Evolutionary conservation across 148 eudicot genomes (phyloP).

Genomic region (Chenopodium suecicum): DNA sequence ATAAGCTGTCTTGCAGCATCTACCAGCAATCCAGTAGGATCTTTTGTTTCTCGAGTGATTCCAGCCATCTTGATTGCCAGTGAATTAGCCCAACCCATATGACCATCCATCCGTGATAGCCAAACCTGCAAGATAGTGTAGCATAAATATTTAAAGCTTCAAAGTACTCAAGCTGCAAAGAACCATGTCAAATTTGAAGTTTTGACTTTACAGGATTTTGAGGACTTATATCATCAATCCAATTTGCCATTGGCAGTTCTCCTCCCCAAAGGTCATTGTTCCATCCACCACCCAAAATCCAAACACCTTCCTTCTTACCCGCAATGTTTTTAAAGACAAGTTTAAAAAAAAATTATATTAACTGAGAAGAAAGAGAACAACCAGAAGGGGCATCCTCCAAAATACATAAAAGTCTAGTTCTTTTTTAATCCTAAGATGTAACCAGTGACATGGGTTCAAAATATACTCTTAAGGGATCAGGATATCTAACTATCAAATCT

Average conservation of each 20-base stretch:
- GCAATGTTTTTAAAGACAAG: conserved; percentile 13
- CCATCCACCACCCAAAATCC: conserved; percentile 99
- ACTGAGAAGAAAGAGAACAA: background rate
- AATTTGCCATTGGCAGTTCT: conserved; percentile 68
- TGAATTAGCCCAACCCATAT: conserved; percentile 93
- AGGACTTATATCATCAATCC: conserved; percentile 91
- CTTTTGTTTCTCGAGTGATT: conserved; percentile 49
- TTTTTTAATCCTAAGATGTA: too few relatives aligned
- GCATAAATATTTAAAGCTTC: conserved; percentile 4
- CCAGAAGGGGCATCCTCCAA: background rate
- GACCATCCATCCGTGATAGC: conserved; percentile 92
- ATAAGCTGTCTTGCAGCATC: conserved; percentile 86
- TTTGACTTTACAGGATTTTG: conserved; percentile 67
- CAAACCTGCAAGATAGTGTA: conserved; percentile 56
- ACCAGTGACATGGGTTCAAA: too few relatives aligned
- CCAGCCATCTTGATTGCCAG: conserved; percentile 76
- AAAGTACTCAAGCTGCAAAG: background rate
- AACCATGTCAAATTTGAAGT: conserved; percentile 1
- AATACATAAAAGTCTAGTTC: background rate
- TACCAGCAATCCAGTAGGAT: conserved; percentile 87
- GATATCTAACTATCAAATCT: background rate
- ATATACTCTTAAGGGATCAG: background rate
- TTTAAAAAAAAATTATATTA: background rate
- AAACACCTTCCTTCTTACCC: conserved; percentile 72
- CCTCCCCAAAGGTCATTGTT: conserved; percentile 95